phyloP scores from a whole-genome alignment of 306 rosid species.

The Glycine soja region DNA sequence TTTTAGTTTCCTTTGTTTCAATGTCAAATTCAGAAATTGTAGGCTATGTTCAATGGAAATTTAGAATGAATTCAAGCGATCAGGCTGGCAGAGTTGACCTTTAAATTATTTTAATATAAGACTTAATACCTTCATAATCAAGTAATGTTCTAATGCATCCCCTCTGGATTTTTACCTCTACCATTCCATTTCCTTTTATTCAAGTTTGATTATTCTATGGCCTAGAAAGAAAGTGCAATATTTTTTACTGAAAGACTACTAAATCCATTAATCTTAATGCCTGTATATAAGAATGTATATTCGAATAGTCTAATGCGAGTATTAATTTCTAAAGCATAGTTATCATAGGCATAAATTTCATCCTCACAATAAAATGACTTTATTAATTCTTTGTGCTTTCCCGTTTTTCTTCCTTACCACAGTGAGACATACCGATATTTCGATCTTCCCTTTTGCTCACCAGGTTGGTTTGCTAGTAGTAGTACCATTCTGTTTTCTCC shows the following conservation, averaged over 20 bases:
- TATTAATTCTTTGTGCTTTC: slow-evolving; percentile 25
- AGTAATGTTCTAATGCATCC: slow-evolving; percentile 29
- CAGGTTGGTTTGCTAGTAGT: slow-evolving; percentile 50
- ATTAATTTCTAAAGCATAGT: slow-evolving; percentile 24
- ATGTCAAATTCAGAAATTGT: not conserved
- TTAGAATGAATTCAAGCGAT: slow-evolving; percentile 15
- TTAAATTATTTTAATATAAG: not conserved
- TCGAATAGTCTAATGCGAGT: not conserved
- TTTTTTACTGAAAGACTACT: slow-evolving; percentile 4
- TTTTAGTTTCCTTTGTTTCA: slow-evolving; percentile 24
- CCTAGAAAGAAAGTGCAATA: not conserved
- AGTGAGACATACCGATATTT: slow-evolving; percentile 64
- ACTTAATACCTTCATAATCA: slow-evolving; percentile 18
- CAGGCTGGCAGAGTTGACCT: not conserved
- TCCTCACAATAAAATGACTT: slow-evolving; percentile 15
- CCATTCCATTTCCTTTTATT: slow-evolving; percentile 15
- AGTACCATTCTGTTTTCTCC: not conserved
- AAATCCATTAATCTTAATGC: slow-evolving; percentile 8
- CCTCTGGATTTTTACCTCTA: not conserved
- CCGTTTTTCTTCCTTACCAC: slow-evolving; percentile 34
- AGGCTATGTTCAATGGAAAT: slow-evolving; percentile 15
- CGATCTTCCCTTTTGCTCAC: slow-evolving; percentile 63
- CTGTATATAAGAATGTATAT: not conserved
- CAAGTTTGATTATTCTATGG: not conserved
- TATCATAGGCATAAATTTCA: slow-evolving; percentile 22